These are phyloP conservation scores for Lactifluus echinatus DNA, from an alignment of 768 basidiomycete genomes.

Conservation along the genomic window DNA sequence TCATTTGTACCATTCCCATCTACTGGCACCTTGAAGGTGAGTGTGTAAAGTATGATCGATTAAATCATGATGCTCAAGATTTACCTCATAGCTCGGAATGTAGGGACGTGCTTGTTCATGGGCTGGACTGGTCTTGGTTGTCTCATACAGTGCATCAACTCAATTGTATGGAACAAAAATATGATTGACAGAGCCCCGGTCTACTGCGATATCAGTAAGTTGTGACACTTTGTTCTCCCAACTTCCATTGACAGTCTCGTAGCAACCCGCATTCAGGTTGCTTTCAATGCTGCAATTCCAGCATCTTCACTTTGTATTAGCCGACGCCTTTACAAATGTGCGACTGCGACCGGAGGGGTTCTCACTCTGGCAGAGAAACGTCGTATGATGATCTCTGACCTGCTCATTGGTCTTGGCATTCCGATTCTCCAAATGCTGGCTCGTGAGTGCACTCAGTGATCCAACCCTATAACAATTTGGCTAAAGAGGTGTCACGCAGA, in stretches of 20 bases:
- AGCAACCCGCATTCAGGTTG: conserved; percentile 35
- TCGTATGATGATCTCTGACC: conserved; percentile 25
- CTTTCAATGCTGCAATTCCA: conserved; percentile 30
- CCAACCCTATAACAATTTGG: background rate
- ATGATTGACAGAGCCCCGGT: conserved; percentile 37
- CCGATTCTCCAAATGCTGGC: conserved; percentile 8
- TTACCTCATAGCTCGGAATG: conserved; percentile 45
- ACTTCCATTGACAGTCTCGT: background rate
- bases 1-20: conserved; percentile 42
- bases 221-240: background rate
- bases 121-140: conserved; percentile 52
- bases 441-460: background rate
- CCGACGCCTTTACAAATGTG: conserved; percentile 40
- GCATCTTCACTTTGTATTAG: conserved; percentile 38
- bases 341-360: conserved; percentile 28
- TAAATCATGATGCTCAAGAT: background rate
- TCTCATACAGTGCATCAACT: conserved; percentile 55
- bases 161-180: conserved; percentile 62
- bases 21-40: conserved; percentile 47
- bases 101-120: conserved; percentile 68
- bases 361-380: conserved; percentile 26
- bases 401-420: conserved; percentile 26
- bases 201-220: conserved; percentile 52
- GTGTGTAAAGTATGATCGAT: background rate
- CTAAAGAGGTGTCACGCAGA: background rate